Evolutionary conservation across 192 early-diverging fungal genomes (phyloP), one percentile per base, ranked within the genome.

Genomic region (Coemansia sp.): DNA sequence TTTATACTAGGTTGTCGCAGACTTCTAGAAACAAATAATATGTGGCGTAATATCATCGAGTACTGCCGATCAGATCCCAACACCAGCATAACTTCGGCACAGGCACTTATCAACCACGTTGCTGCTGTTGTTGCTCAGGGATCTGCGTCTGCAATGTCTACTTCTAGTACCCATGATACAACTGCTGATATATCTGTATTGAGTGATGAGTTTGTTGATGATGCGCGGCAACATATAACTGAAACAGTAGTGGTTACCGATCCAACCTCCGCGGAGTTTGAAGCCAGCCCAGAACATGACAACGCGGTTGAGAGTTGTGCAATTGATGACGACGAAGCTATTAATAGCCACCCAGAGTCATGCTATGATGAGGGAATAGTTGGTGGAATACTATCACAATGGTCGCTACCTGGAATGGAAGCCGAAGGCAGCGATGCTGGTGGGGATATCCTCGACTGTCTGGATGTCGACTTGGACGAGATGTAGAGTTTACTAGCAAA

Each of bases 401-500:
- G 74, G 80, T 67, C 68, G 20, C 54, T 64, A n/a, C 59, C 66
- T 6, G 63, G 55, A n/a, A 32, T 72, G 19, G 59, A 21, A 17
- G 57, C 32, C 29, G 33, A 11, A 17, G 39, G 39, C 57, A 46
- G 58, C 19, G 63, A 67, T 17, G 57, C 14, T 30, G 70, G 64
- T 2, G 69, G 64, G 7, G 80, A 75, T 23, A 51, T 71, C 20
- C 64, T 82, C n/a, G 80, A 70, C 22, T 77, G 71, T 32, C 57
- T 82, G 32, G 80, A 82, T 19, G 75, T 82, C 10, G 75, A 82
- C 39, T 31, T 71, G 17, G 80, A 82, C 42, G 66, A 74, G 2
- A 78, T 82, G 68, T 77, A 71, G 29, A 57, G 22, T 36, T 36
- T 39, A 10, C 11, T 24, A 29, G 56, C 56, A 25, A 21, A 24